These are phyloP conservation scores for Phoma sp. DNA, from an alignment of 2,329 filamentous ascomycete species.

Conservation along the genomic window DNA sequence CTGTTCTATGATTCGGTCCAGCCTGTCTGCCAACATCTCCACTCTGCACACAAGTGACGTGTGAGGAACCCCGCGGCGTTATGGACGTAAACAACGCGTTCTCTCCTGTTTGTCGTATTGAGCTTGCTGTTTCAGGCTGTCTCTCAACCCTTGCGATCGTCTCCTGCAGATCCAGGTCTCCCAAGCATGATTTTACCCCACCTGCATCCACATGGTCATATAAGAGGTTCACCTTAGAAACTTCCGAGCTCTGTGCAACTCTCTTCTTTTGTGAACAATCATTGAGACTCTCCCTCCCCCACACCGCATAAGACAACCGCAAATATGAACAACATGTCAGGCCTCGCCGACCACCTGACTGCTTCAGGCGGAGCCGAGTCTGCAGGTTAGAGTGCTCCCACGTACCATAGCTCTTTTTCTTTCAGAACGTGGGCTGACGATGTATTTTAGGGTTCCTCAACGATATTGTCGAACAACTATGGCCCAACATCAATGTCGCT, in stretches of 20 bases:
- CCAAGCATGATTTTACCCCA: constrained; percentile 12
- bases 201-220: constrained; percentile 12
- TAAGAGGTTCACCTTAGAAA: constrained; percentile 3
- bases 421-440: too few relatives aligned
- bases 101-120: constrained; percentile 11
- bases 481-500: constrained; percentile 59
- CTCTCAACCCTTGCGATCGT: constrained; percentile 11
- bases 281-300: background rate
- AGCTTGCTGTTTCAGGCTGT: constrained; percentile 7
- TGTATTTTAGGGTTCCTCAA: constrained; percentile 54
- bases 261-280: background rate
- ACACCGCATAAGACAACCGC: background rate
- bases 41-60: constrained; percentile 17
- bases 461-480: constrained; percentile 57
- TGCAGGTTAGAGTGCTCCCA: constrained; percentile 36
- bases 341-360: constrained; percentile 51
- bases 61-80: constrained; percentile 13
- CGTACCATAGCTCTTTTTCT: too few relatives aligned
- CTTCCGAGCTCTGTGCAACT: background rate
- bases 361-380: constrained; percentile 53
- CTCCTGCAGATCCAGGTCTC: constrained; percentile 4
- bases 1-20: constrained; percentile 5
- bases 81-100: constrained; percentile 19
- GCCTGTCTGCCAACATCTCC: constrained; percentile 15
- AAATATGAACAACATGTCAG: constrained; percentile 27